Conservation (phyloP, 192 early-diverging fungal species). For the Linnemannia elongata region DNA sequence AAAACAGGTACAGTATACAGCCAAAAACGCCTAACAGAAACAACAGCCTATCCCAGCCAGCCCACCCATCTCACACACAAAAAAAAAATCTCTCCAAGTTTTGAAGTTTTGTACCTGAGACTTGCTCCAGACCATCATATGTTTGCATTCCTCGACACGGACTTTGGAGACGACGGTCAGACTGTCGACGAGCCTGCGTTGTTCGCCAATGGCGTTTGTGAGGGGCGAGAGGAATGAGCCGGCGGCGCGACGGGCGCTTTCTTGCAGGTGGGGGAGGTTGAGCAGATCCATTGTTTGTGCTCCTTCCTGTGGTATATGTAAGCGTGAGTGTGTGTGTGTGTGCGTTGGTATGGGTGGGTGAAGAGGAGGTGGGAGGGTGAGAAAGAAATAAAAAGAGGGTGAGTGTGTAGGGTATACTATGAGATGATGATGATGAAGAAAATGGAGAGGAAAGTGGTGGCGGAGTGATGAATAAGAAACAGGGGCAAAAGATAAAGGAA, state of each 20-base stretch:
- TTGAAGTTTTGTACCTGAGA: conserved; percentile 24
- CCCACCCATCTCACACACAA: background rate
- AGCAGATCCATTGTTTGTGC: conserved; percentile 37
- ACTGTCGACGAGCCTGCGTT: conserved; percentile 46
- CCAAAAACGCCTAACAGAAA: background rate
- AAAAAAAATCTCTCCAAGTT: background rate
- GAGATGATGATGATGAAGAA: background rate
- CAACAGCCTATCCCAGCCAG: background rate
- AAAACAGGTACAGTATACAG: background rate
- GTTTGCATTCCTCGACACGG: conserved; percentile 55
- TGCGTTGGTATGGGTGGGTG: no score
- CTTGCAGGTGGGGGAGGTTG: conserved; percentile 39
- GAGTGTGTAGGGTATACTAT: background rate
- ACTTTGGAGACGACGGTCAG: conserved; percentile 45
- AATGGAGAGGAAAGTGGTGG: background rate
- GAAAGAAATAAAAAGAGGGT: background rate
- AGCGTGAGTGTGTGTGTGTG: background rate
- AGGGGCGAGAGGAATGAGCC: conserved; percentile 51
- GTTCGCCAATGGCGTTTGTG: conserved; percentile 55
- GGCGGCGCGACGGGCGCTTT: conserved; percentile 51
- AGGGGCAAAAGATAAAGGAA: background rate
- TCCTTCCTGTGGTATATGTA: background rate
- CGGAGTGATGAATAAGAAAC: background rate
- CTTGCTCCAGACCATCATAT: conserved; percentile 56
- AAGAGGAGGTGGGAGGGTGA: background rate